Evolutionary conservation across 169 alveolate genomes (phyloP), one percentile per base, ranked within the genome.

Genomic region (Cryptosporidium xiaoi): DNA sequence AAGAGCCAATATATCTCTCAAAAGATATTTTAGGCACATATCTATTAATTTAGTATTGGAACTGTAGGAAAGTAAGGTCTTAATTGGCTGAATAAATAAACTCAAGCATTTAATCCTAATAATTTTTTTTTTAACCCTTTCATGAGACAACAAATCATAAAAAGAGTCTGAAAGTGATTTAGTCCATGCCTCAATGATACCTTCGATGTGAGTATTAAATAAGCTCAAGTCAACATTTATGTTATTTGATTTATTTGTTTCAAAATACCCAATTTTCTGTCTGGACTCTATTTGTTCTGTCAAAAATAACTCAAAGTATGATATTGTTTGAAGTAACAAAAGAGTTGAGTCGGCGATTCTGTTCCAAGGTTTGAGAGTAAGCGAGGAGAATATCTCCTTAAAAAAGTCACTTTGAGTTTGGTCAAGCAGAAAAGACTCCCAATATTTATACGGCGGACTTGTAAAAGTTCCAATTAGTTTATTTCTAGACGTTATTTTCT

Each of bases 361-460:
- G 44, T 44, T 48, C 48, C 40, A 48, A 34, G 87, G 87, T 18
- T 60, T 44, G 51, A 77, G 36, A 16, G 66, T 44, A 27, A 77
- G 44, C 6, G 87, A 34, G 13, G 77, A 77, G 27, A 77, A 77
- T 16, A 62, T 62, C 27, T 77, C 71, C 48, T 33, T 62, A 58
- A 77, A 27, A 36, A 46, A 77, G 36, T 48, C 87, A 24, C 64
- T 56, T 20, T 62, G 56, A 10, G 87, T 24, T 20, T 68, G 87
- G 48, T 77, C 87, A 10, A 56, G 18, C 29, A 44, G 87, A 36
- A 77, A 77, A 31, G 24, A 15, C n/a, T 60, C 69, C 87, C 87
- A 77, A 64, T 77, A 77, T 60, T 62, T 77, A 20, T 31, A 50
- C 2, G 87, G 64, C 20, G 69, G 71, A 46, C 24, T 48, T 60